Evolutionary conservation across 768 basidiomycete species (phyloP).

Genomic region (Pleurotus citrinopileatus): DNA sequence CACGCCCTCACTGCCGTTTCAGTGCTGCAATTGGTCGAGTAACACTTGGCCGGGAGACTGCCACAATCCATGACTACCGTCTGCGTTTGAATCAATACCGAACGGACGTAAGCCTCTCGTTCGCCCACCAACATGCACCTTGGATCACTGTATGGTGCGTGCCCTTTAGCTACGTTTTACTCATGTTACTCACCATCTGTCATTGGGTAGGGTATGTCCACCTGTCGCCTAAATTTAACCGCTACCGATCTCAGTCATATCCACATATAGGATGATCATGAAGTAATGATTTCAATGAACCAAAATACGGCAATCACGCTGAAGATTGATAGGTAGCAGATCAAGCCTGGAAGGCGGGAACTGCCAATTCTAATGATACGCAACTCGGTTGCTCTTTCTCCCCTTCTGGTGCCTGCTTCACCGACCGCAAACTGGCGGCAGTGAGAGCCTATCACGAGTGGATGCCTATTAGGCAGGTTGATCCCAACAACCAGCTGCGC

Average conservation of each 20-base stretch:
- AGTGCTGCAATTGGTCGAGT: constrained; percentile 47
- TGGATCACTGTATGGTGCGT: constrained; percentile 57
- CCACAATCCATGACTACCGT: constrained; percentile 54
- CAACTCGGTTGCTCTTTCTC: constrained; percentile 47
- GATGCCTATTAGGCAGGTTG: constrained; percentile 60
- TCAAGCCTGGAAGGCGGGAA: constrained; percentile 55
- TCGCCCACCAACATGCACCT: constrained; percentile 46
- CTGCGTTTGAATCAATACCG: constrained; percentile 50
- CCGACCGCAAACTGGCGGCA: constrained; percentile 56
- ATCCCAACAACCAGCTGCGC: constrained; percentile 49
- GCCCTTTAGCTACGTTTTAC: background rate
- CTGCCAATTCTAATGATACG: constrained; percentile 56
- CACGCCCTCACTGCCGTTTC: background rate
- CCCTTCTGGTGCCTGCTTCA: constrained; percentile 53
- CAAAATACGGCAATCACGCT: too few relatives aligned
- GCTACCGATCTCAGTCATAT: background rate
- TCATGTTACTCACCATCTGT: background rate
- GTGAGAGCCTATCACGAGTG: constrained; percentile 60
- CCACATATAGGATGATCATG: constrained; percentile 44
- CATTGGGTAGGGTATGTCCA: background rate
- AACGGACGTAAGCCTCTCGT: constrained; percentile 43
- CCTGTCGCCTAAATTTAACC: background rate
- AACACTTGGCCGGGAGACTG: constrained; percentile 51
- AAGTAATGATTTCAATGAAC: constrained; percentile 29
- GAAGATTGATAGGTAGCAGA: constrained; percentile 41